Evolutionary conservation across 2,329 filamentous ascomycete species (phyloP).

Genomic region (Saccharata proteae): DNA sequence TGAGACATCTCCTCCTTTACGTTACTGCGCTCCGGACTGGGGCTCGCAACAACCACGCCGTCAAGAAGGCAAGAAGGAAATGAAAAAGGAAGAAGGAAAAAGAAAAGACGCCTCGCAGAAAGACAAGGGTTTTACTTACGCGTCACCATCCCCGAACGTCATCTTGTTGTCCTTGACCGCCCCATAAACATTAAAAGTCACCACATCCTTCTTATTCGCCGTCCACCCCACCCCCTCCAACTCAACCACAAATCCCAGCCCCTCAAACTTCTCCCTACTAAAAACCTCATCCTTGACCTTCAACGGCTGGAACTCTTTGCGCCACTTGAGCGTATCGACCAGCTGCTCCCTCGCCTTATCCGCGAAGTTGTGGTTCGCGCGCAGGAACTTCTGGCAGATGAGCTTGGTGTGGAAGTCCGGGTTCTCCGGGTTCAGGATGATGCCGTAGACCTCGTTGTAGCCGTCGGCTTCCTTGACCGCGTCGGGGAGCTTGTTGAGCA

Average conservation of each 20-base stretch:
- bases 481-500: conserved; percentile 46
- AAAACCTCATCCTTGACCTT: conserved; percentile 51
- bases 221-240: conserved; percentile 45
- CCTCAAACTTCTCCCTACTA: conserved; percentile 57
- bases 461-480: conserved; percentile 42
- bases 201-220: conserved; percentile 48
- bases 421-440: conserved; percentile 42
- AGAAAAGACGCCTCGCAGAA: too few relatives aligned
- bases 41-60: background rate
- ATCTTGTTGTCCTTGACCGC: conserved; percentile 66
- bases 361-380: conserved; percentile 71
- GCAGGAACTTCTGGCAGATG: conserved; percentile 84
- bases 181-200: conserved; percentile 92
- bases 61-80: background rate
- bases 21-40: background rate
- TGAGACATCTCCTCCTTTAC: background rate
- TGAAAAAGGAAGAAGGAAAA: too few relatives aligned
- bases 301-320: conserved; percentile 61
- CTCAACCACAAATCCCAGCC: conserved; percentile 70
- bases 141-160: conserved; percentile 71
- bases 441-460: conserved; percentile 75
- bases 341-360: conserved; percentile 68
- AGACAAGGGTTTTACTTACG: conserved; percentile 56
- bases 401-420: conserved; percentile 69
- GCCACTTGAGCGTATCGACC: conserved; percentile 67